Percentiles rank a stretch among this genome's conserved stretches.
phyloP scores from a whole-genome alignment of 1,284 basidiomycete species.

The Ustilago lituana region DNA sequence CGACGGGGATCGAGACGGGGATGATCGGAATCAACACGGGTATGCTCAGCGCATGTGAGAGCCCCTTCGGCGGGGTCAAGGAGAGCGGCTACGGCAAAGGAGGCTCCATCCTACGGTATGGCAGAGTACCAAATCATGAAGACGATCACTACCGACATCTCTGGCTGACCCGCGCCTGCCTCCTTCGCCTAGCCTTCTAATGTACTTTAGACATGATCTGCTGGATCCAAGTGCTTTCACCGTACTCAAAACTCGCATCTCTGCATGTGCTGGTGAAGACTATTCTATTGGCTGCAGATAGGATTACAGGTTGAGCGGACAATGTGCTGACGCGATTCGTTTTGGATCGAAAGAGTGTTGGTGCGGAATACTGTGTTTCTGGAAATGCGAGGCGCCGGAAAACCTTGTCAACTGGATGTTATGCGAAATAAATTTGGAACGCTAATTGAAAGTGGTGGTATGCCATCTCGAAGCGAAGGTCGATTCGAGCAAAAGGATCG shows the following conservation, averaged over 20 bases:
- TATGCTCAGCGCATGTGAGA: slow-evolving; percentile 44
- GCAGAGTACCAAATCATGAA: slow-evolving; percentile 42
- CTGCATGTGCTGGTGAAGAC: too few species aligned
- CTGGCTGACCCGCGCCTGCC: not conserved
- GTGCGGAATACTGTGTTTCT: too few species aligned
- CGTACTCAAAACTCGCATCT: too few species aligned
- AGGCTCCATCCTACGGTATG: slow-evolving; percentile 30
- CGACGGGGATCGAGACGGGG: slow-evolving; percentile 44
- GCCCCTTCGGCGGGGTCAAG: slow-evolving; percentile 42
- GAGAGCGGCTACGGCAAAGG: slow-evolving; percentile 42
- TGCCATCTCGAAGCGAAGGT: too few species aligned
- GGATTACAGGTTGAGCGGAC: slow-evolving; percentile 28
- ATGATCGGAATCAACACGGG: slow-evolving; percentile 56
- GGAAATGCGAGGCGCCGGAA: too few species aligned
- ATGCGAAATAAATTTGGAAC: too few species aligned
- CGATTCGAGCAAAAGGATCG: not conserved
- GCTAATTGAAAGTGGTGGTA: not conserved
- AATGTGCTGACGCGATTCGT: too few species aligned
- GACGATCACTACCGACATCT: slow-evolving; percentile 33
- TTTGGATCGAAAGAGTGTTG: too few species aligned
- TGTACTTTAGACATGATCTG: too few species aligned
- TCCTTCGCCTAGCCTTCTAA: too few species aligned
- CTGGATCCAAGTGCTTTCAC: too few species aligned
- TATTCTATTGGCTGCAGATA: slow-evolving; percentile 12
- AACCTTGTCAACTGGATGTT: too few species aligned